These are phyloP conservation scores for Saccharomyces hybrid DNA, from an alignment of 1,139 yeast genomes.

Conservation along the genomic window DNA sequence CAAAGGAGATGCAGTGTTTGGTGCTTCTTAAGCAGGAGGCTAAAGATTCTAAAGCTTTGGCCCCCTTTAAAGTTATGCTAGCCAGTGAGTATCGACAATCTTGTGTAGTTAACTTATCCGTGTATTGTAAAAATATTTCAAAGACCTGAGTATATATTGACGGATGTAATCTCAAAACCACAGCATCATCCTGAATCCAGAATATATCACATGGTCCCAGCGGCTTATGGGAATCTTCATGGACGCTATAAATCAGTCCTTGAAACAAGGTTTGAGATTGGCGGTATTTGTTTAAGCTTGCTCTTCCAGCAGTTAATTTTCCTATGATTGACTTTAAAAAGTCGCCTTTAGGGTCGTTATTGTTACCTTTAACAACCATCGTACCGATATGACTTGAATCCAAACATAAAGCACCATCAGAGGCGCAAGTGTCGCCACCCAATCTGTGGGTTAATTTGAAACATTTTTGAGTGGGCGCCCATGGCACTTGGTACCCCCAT, in stretches of 20 bases:
- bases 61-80: conserved; percentile 70
- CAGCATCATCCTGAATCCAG: conserved; percentile 23
- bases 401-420: conserved; percentile 60
- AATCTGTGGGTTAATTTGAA: conserved; percentile 69
- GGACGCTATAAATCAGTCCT: conserved; percentile 29
- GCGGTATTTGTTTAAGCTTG: conserved; percentile 27
- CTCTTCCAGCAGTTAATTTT: conserved; percentile 28
- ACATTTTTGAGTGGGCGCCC: conserved; percentile 81
- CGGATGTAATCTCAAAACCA: conserved; percentile 63
- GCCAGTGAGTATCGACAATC: conserved; percentile 83
- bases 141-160: conserved; percentile 49
- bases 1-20: conserved; percentile 15
- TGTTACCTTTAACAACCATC: conserved; percentile 38
- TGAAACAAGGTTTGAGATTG: conserved; percentile 32
- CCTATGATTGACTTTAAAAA: conserved; percentile 16
- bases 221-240: conserved; percentile 3
- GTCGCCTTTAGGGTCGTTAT: conserved; percentile 10
- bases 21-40: conserved; percentile 48
- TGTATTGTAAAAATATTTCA: conserved; percentile 25
- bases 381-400: conserved; percentile 67
- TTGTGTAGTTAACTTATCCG: conserved; percentile 33
- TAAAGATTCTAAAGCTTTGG: conserved; percentile 51
- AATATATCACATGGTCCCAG: conserved; percentile 27
- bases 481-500: conserved; percentile 78
- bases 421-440: conserved; percentile 48